Evolutionary conservation across 768 basidiomycete species (phyloP).

Genomic region (Rhizopogon rudus): DNA sequence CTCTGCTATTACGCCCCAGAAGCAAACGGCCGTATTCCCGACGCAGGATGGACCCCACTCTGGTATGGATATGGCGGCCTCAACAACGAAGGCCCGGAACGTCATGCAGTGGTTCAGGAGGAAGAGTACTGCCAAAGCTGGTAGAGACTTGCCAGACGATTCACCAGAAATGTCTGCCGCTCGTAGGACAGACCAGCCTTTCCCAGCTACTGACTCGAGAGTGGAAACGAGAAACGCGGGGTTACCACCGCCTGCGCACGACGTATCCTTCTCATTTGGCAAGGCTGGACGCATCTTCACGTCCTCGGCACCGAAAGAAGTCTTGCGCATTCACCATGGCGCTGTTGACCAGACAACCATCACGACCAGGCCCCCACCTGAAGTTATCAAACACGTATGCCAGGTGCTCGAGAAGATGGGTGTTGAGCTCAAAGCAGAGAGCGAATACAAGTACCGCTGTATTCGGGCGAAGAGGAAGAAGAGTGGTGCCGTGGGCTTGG

Average conservation of each 20-base stretch:
- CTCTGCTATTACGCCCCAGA: conserved; percentile 24
- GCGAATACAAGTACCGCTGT: conserved; percentile 88
- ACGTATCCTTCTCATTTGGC: conserved; percentile 31
- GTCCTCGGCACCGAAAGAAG: conserved; percentile 34
- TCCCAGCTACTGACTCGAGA: conserved; percentile 24
- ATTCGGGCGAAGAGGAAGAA: conserved; percentile 73
- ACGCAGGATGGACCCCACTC: conserved; percentile 20
- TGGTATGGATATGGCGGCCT: conserved; percentile 50
- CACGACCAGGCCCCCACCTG: conserved; percentile 77
- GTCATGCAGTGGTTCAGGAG: conserved; percentile 99
- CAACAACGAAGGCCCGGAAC: conserved; percentile 85
- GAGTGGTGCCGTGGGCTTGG: conserved; percentile 39
- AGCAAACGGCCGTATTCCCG: conserved; percentile 20
- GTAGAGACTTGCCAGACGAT: conserved; percentile 21
- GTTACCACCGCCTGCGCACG: conserved; percentile 14
- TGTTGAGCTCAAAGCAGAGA: conserved; percentile 81
- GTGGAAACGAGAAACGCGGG: conserved; percentile 15
- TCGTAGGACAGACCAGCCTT: conserved; percentile 21
- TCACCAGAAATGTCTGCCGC: conserved; percentile 2
- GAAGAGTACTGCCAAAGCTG: conserved; percentile 46
- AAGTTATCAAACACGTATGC: conserved; percentile 84
- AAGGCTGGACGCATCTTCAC: conserved; percentile 32
- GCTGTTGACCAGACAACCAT: conserved; percentile 88
- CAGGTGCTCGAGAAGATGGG: conserved; percentile 85
- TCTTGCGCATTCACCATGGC: conserved; percentile 83